Conservation (phyloP, 1,284 basidiomycete species). For the Papiliotrema fonsecae region DNA sequence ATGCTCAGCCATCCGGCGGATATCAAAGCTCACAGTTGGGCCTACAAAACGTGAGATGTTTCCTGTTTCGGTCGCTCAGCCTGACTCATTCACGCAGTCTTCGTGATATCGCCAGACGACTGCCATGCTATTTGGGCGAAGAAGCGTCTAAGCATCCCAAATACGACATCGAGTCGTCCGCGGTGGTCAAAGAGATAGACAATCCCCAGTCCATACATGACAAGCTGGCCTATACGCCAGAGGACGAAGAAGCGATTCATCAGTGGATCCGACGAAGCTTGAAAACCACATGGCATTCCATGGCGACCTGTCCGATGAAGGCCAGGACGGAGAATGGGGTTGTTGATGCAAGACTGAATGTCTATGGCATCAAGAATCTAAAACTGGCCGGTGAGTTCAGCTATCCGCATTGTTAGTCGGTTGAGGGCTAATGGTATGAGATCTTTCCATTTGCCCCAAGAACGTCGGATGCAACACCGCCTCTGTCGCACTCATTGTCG, state of each 20-base stretch:
- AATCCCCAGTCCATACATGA: conserved; percentile 51
- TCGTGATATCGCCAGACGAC: conserved; percentile 57
- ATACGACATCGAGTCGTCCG: conserved; percentile 53
- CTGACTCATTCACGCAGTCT: conserved; percentile 3
- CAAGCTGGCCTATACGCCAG: conserved; percentile 54
- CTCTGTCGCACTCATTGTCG: conserved; percentile 53
- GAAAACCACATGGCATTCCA: conserved; percentile 32
- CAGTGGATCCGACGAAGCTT: conserved; percentile 44
- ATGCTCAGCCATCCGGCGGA: conserved; percentile 49
- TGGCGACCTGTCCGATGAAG: conserved; percentile 63
- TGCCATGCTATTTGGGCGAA: conserved; percentile 58
- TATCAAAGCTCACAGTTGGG: conserved; percentile 54
- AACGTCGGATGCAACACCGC: conserved; percentile 56
- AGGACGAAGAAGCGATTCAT: conserved; percentile 57
- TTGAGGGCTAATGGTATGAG: conserved; percentile 37
- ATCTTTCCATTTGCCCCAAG: conserved; percentile 50
- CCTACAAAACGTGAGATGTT: conserved; percentile 53
- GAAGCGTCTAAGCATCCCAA: conserved; percentile 50
- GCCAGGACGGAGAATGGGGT: conserved; percentile 57
- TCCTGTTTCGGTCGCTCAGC: no score
- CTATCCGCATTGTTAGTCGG: background rate
- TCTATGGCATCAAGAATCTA: conserved; percentile 58
- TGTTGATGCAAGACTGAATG: conserved; percentile 58
- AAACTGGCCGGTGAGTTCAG: conserved; percentile 54
- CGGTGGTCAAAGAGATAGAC: conserved; percentile 34